Conservation (phyloP, 345 rosid species). For the Carallia brachiata region DNA sequence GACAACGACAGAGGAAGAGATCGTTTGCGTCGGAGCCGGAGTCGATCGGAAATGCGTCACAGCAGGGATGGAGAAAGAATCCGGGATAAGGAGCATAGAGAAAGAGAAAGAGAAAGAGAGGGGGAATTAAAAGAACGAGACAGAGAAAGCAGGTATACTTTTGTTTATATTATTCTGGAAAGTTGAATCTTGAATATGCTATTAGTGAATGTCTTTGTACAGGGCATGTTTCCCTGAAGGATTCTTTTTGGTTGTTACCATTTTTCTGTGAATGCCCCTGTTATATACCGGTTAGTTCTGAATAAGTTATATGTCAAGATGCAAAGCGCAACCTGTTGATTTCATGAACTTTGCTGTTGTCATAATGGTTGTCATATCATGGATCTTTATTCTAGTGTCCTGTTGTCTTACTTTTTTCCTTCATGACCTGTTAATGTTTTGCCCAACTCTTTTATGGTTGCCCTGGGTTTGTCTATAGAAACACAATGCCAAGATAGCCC, state of each 20-base stretch:
- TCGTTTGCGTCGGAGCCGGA: slow-evolving; percentile 48
- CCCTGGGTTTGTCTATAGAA: background rate
- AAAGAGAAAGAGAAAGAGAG: slow-evolving; percentile 52
- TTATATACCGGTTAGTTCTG: background rate
- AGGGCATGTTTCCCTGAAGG: background rate
- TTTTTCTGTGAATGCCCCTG: background rate
- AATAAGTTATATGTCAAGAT: too few species aligned
- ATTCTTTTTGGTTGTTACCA: background rate
- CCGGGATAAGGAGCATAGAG: slow-evolving; percentile 56
- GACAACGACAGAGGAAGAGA: slow-evolving; percentile 50
- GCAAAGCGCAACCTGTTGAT: too few species aligned
- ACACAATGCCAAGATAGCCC: background rate
- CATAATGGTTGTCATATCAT: background rate
- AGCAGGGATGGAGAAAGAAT: slow-evolving; percentile 42
- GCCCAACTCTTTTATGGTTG: background rate
- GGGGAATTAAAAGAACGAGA: slow-evolving; percentile 57
- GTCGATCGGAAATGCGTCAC: slow-evolving; percentile 55
- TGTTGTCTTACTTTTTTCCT: background rate
- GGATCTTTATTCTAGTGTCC: background rate
- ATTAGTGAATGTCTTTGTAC: background rate
- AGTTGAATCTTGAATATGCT: background rate
- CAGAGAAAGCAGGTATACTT: slow-evolving; percentile 70
- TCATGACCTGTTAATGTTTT: slow-evolving; percentile 2
- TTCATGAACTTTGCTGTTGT: background rate
- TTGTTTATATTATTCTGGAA: slow-evolving; percentile 1